Evolutionary conservation across 306 rosid species (phyloP).

Genomic region (Styphnolobium japonicum): DNA sequence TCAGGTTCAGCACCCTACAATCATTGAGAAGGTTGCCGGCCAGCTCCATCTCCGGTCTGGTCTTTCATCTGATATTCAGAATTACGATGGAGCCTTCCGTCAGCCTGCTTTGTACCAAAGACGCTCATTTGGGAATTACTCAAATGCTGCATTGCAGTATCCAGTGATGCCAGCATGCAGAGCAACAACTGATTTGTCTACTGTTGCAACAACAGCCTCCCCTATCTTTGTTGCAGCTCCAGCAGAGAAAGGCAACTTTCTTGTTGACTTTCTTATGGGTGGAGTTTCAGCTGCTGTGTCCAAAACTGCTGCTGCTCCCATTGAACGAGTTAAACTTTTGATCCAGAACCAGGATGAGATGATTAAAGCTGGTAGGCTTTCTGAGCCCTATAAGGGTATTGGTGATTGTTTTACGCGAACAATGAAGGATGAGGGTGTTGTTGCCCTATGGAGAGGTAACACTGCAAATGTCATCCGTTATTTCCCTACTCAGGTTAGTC

Average conservation of each 20-base stretch:
- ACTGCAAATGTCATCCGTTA: constrained; percentile 90
- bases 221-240: constrained; percentile 83
- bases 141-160: constrained; percentile 63
- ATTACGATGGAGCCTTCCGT: constrained; percentile 43
- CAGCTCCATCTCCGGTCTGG: constrained; percentile 60
- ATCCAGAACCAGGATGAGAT: constrained; percentile 94
- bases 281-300: constrained; percentile 97
- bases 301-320: constrained; percentile 94
- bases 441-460: constrained; percentile 86
- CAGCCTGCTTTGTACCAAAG: constrained; percentile 59
- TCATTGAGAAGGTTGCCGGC: constrained; percentile 74
- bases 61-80: constrained; percentile 36
- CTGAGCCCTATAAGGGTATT: constrained; percentile 94
- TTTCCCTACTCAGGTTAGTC: constrained; percentile 70
- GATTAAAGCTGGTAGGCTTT: constrained; percentile 74
- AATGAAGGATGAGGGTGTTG: constrained; percentile 61
- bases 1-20: constrained; percentile 72
- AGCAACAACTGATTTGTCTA: constrained; percentile 54
- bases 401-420: constrained; percentile 81
- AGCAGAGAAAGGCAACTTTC: constrained; percentile 66
- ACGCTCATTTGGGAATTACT: constrained; percentile 50
- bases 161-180: constrained; percentile 50
- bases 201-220: constrained; percentile 60
- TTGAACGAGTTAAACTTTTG: constrained; percentile 85
- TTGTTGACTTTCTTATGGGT: constrained; percentile 84